Conservation (phyloP, 2,329 filamentous ascomycete species). For the Xylariomycetidae sp. region DNA sequence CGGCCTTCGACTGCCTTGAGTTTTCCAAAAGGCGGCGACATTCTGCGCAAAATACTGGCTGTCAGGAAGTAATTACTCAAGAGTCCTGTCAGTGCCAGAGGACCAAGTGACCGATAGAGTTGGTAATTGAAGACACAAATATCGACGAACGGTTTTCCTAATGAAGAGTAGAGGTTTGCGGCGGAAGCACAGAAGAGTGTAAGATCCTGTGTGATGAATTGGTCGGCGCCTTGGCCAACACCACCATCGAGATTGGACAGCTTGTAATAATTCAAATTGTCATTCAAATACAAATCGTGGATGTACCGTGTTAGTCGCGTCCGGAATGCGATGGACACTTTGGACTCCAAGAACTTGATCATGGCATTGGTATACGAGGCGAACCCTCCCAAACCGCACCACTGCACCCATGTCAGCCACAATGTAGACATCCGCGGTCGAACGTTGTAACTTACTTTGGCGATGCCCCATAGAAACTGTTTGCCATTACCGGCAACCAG, state of each 20-base stretch:
- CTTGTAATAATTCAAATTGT: slow-evolving; percentile 95
- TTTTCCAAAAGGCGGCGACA: slow-evolving; percentile 95
- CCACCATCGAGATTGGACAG: slow-evolving; percentile 89
- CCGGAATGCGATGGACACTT: slow-evolving; percentile 96
- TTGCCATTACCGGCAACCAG: slow-evolving; percentile 92
- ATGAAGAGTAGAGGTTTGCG: slow-evolving; percentile 87
- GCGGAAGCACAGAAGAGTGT: slow-evolving; percentile 93
- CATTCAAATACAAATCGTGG: slow-evolving; percentile 92
- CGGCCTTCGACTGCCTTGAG: slow-evolving; percentile 93
- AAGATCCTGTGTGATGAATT: slow-evolving; percentile 96
- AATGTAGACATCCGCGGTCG: background rate
- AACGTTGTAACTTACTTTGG: slow-evolving; percentile 52
- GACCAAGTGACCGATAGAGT: slow-evolving; percentile 84
- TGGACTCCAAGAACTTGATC: slow-evolving; percentile 98
- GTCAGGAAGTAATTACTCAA: slow-evolving; percentile 93
- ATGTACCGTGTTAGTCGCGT: slow-evolving; percentile 94
- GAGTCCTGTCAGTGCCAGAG: slow-evolving; percentile 78
- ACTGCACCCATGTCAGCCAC: slow-evolving; percentile 42
- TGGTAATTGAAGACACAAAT: slow-evolving; percentile 98
- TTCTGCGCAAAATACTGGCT: slow-evolving; percentile 77
- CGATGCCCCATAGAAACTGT: slow-evolving; percentile 79
- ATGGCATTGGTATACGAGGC: slow-evolving; percentile 97
- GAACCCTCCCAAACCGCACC: slow-evolving; percentile 89
- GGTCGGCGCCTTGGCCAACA: slow-evolving; percentile 85
- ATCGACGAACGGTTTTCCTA: slow-evolving; percentile 98